Evolutionary conservation across 2,329 filamentous ascomycete species (phyloP), one percentile per base, ranked within the genome.

Genomic region (Sporothrix globosa): DNA sequence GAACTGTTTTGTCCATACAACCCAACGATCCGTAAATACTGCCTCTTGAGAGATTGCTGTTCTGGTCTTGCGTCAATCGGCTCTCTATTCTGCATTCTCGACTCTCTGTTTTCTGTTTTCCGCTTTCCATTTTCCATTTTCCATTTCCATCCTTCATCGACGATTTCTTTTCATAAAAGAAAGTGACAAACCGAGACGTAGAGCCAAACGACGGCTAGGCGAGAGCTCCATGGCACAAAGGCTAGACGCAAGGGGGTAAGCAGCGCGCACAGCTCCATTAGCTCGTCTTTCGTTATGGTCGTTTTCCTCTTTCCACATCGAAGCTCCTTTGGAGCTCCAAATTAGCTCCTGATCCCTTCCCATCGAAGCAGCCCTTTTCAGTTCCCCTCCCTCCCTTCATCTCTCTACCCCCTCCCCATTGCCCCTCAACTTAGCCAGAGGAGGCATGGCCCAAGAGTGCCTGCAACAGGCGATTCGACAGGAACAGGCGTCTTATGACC

Each of bases 341-440:
- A 30, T 27, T 34, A 58, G 53, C 53, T 30, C 30, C 27, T 58
- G 53, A 39, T 58, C 24, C 19, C 24, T 24, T 54, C 41, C 41
- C 13, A 13, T 30, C n/a, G 52, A n/a, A 21, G 52, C 21, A 10
- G 30, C 21, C 52, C 52, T 21, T 30, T 21, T 21, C 10, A 54
- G 4, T 4, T 44, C 11, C 11, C 10, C 11, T 9, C 41, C 14
- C 41, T 2, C 13, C 54, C 54, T 7, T 58, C 30, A 7, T 17
- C 53, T 14, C 14, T 17, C 11, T 3, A 10, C 54, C 30, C 30
- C 30, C 54, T 58, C 30, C 39, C 27, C 30, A 17, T 39, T 58
- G 2, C 56, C 56, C 56, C 56, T 61, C 56, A 61, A 61, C 34
- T 61, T 44, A 44, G n/a, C 56, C 56, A 61, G 56, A 61, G 39